Percentiles rank a stretch among this genome's conserved stretches.
Conservation (phyloP, 2,329 filamentous ascomycete species). For the Mollisia scopiformis region DNA sequence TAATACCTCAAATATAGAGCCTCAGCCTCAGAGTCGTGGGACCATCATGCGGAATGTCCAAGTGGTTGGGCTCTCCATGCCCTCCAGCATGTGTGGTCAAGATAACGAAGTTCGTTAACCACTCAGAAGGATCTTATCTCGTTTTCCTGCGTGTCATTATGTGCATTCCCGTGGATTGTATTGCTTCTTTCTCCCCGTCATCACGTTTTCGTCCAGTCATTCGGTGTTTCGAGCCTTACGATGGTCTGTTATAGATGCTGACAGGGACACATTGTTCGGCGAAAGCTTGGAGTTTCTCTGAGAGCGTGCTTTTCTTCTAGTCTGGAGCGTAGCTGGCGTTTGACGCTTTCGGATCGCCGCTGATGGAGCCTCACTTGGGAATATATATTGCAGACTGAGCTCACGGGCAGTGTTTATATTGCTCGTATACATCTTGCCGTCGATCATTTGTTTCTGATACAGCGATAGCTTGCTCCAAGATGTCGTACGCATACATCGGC, state of each 20-base stretch:
- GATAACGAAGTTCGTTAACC: too few species aligned
- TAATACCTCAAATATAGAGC: background rate
- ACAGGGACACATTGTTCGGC: background rate
- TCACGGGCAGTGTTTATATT: background rate
- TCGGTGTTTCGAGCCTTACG: background rate
- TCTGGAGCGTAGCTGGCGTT: background rate
- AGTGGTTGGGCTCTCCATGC: too few species aligned
- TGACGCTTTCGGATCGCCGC: background rate
- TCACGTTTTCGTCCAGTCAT: background rate
- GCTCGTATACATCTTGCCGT: background rate
- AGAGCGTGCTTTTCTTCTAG: background rate
- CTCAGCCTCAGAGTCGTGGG: background rate
- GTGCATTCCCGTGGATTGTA: background rate
- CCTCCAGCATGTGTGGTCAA: too few species aligned
- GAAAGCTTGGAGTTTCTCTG: background rate
- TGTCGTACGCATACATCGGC: slow-evolving; percentile 43
- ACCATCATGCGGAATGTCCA: too few species aligned
- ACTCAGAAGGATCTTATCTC: background rate
- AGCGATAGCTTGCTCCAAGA: background rate
- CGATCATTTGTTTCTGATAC: background rate
- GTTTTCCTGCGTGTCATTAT: background rate
- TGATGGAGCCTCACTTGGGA: background rate
- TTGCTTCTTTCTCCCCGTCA: background rate
- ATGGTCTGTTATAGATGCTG: background rate
- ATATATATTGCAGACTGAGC: background rate